Percentiles rank a stretch among this genome's conserved stretches.
Evolutionary conservation across 331 rosid genomes (phyloP).

Genomic region (Phaseolus coccineus): DNA sequence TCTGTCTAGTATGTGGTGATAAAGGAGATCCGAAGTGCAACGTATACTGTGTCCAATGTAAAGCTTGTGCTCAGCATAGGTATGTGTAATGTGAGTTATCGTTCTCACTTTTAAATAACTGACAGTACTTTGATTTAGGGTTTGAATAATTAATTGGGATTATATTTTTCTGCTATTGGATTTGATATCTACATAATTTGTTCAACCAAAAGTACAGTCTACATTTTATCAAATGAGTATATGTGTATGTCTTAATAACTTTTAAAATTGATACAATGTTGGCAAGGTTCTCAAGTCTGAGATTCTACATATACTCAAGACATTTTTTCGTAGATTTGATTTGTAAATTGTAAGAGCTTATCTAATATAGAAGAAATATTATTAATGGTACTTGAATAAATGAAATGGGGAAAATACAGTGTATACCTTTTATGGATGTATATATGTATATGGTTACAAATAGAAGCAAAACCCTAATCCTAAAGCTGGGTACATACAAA

Average conservation of each 20-base stretch:
- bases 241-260: neutral
- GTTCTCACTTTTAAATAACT: neutral
- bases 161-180: conserved; percentile 7
- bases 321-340: no score
- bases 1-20: conserved; percentile 47
- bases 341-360: no score
- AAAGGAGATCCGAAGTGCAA: conserved; percentile 45
- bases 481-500: no score
- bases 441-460: no score
- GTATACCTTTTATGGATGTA: no score
- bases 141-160: conserved; percentile 8
- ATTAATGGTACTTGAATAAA: no score
- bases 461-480: no score
- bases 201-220: conserved; percentile 12
- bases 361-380: no score
- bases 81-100: conserved; percentile 21
- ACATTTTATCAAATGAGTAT: neutral
- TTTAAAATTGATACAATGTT: neutral
- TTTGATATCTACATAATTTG: neutral
- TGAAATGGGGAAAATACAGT: no score
- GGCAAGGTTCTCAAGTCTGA: no score
- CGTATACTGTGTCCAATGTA: conserved; percentile 36
- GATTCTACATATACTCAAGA: no score
- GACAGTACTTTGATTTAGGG: conserved; percentile 4
- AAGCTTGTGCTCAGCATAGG: conserved; percentile 46